Conservation (phyloP, 2,329 filamentous ascomycete species). For the Fusarium luffae region DNA sequence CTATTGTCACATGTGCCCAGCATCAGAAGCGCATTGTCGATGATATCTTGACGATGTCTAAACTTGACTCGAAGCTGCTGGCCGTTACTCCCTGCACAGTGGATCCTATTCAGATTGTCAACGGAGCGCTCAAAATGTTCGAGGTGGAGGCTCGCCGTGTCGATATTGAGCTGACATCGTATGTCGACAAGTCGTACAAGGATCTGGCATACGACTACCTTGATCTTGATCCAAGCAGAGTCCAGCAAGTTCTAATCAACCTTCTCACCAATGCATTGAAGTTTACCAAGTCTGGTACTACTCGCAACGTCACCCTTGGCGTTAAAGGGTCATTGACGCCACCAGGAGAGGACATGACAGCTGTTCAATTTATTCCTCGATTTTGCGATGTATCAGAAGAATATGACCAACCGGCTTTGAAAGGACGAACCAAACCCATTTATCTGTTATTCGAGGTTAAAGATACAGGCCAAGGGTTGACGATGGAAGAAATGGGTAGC, state of each 20-base stretch:
- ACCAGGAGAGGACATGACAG: conserved; percentile 54
- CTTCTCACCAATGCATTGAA: conserved; percentile 85
- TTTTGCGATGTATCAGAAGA: conserved; percentile 58
- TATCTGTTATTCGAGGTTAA: conserved; percentile 79
- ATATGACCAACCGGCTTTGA: conserved; percentile 50
- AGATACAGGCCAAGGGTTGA: conserved; percentile 81
- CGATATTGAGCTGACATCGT: conserved; percentile 73
- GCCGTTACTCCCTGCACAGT: conserved; percentile 77
- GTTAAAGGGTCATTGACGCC: conserved; percentile 57
- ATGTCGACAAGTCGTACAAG: conserved; percentile 70
- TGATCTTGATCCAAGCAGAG: conserved; percentile 75
- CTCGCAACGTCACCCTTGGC: conserved; percentile 63
- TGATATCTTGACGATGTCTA: conserved; percentile 77
- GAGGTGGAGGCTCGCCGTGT: conserved; percentile 77
- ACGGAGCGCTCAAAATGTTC: conserved; percentile 80
- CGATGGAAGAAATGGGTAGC: conserved; percentile 75
- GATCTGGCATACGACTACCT: conserved; percentile 72
- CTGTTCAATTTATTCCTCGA: conserved; percentile 71
- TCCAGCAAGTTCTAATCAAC: conserved; percentile 84
- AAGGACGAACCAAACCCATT: conserved; percentile 58
- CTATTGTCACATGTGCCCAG: conserved; percentile 80
- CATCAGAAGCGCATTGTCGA: conserved; percentile 86
- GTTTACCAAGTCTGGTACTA: conserved; percentile 74
- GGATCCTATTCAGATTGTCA: conserved; percentile 73
- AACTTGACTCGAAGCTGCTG: conserved; percentile 80